Evolutionary conservation across 1,139 yeast species (phyloP).

Genomic region (Geotrichum macrosporum): DNA sequence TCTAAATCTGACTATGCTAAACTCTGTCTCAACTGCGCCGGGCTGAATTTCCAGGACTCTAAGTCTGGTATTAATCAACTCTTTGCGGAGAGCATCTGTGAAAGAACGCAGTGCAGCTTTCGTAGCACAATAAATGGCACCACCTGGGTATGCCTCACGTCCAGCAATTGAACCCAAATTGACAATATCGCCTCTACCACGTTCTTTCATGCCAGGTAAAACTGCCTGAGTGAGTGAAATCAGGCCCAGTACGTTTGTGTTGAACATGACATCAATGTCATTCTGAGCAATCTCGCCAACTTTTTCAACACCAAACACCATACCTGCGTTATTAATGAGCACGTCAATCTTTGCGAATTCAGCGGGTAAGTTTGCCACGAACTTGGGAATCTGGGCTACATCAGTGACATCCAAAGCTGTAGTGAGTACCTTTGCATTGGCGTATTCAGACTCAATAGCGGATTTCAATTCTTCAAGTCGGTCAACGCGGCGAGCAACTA

Average conservation of each 20-base stretch:
- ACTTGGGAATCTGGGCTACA: conserved; percentile 44
- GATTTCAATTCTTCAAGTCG: conserved; percentile 43
- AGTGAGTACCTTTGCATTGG: conserved; percentile 44
- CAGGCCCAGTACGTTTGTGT: conserved; percentile 70
- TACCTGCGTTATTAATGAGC: conserved; percentile 76
- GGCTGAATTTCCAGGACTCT: conserved; percentile 84
- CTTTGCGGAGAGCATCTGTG: conserved; percentile 72
- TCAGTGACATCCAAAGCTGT: conserved; percentile 59
- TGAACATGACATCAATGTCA: conserved; percentile 62
- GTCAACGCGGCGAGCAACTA: conserved; percentile 67
- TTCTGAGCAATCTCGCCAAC: conserved; percentile 55
- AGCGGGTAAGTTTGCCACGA: conserved; percentile 44
- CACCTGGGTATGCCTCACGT: conserved; percentile 78
- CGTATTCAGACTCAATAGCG: conserved; percentile 45
- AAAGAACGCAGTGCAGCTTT: conserved; percentile 79
- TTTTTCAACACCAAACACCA: conserved; percentile 63
- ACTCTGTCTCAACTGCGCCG: conserved; percentile 86
- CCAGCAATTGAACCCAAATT: conserved; percentile 88
- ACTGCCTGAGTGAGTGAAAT: conserved; percentile 63
- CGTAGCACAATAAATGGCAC: conserved; percentile 84
- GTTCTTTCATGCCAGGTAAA: conserved; percentile 48
- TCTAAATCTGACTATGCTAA: conserved; percentile 67
- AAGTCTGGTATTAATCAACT: conserved; percentile 64
- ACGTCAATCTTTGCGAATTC: conserved; percentile 44
- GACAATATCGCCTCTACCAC: conserved; percentile 69